These are phyloP conservation scores for Colletotrichum aenigma DNA, from an alignment of 2,329 filamentous ascomycete species.

Conservation along the genomic window DNA sequence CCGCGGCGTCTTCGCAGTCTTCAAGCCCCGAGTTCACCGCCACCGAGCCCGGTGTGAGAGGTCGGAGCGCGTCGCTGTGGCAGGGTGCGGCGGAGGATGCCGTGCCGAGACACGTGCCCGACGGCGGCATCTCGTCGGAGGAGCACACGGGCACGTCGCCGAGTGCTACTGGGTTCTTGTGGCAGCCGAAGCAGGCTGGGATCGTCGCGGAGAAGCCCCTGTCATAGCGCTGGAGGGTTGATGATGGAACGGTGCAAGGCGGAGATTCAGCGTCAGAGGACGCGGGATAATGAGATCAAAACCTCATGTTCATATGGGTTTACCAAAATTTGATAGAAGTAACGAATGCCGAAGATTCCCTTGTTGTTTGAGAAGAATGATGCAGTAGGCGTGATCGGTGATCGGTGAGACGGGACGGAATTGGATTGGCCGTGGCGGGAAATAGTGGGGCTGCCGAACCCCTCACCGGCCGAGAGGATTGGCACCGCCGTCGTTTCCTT, in stretches of 20 bases:
- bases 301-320: neutral
- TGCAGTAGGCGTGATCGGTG: neutral
- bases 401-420: neutral
- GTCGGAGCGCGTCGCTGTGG: conserved; percentile 9
- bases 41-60: neutral
- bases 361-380: neutral
- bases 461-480: neutral
- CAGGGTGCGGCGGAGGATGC: neutral
- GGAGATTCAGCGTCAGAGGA: neutral
- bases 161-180: neutral
- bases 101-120: conserved; percentile 3
- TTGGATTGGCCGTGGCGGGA: neutral
- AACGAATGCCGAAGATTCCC: neutral
- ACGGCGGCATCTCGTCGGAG: neutral
- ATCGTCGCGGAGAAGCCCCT: neutral
- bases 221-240: neutral
- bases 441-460: neutral
- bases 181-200: conserved; percentile 3
- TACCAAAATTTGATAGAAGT: neutral
- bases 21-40: conserved; percentile 13
- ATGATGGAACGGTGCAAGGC: neutral
- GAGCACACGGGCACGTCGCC: neutral
- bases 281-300: neutral
- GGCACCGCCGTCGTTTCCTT: neutral
- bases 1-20: neutral